These are phyloP conservation scores for Fusarium domesticum DNA, from an alignment of 2,329 filamentous ascomycete species.

Conservation along the genomic window DNA sequence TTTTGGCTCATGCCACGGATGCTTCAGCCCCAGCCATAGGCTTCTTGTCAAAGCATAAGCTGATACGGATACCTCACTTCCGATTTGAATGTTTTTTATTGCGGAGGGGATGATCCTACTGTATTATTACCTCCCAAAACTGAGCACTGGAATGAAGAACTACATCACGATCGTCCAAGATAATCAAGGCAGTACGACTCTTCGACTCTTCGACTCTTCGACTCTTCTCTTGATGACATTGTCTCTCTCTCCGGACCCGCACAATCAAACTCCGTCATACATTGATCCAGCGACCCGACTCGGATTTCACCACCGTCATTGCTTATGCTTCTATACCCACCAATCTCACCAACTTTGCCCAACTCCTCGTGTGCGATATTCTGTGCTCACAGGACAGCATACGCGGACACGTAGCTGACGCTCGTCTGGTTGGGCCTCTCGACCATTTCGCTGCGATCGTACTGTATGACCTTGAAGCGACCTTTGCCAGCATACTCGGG, in stretches of 20 bases:
- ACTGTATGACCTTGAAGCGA: conserved; percentile 75
- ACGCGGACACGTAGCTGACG: conserved; percentile 93
- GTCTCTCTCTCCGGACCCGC: too few species aligned
- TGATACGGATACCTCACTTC: neutral
- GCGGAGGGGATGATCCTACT: neutral
- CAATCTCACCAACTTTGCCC: neutral
- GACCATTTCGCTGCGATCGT: conserved; percentile 80
- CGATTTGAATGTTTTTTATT: neutral
- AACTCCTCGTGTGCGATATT: neutral
- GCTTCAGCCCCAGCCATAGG: neutral
- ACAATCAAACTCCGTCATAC: too few species aligned
- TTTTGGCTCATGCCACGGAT: neutral
- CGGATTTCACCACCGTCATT: neutral
- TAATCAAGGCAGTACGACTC: too few species aligned
- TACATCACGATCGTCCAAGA: neutral
- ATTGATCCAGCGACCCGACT: too few species aligned
- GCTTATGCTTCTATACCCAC: neutral
- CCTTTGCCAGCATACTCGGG: conserved; percentile 39
- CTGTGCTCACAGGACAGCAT: conserved; percentile 62
- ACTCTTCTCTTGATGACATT: too few species aligned
- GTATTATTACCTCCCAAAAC: too few species aligned
- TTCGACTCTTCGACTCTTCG: too few species aligned
- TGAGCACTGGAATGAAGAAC: neutral
- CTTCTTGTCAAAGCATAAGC: neutral
- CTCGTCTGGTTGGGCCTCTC: conserved; percentile 69